Conservation (phyloP, 179 eudicot genomes). For the Carnegiea gigantea region DNA sequence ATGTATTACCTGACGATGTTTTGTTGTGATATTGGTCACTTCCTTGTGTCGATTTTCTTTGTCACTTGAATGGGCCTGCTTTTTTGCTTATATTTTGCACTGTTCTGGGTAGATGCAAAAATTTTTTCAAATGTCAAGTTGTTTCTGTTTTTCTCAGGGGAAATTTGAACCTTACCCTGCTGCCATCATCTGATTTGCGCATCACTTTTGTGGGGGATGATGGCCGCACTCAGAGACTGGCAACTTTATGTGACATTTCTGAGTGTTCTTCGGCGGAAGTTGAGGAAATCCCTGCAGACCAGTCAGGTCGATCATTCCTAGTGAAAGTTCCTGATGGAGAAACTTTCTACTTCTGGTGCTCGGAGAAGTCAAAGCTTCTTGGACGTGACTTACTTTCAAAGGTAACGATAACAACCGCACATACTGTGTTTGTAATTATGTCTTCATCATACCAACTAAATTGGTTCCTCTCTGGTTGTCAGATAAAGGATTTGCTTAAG, state of each 20-base stretch:
- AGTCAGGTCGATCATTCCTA: constrained; percentile 77
- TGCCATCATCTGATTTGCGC: constrained; percentile 85
- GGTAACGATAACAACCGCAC: constrained; percentile 36
- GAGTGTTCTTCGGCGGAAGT: constrained; percentile 45
- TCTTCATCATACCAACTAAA: neutral
- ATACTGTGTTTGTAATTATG: neutral
- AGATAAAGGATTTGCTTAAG: constrained; percentile 79
- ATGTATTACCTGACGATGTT: no score
- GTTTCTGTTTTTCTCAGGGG: constrained; percentile 54
- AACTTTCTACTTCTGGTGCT: constrained; percentile 76
- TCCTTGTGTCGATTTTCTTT: neutral
- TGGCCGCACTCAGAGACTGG: constrained; percentile 66
- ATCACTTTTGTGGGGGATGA: constrained; percentile 76
- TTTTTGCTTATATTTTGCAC: neutral
- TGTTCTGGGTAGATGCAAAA: neutral
- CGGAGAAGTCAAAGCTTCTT: constrained; percentile 75
- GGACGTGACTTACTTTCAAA: constrained; percentile 74
- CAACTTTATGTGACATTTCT: constrained; percentile 46
- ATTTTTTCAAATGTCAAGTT: constrained; percentile 9
- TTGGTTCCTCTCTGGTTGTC: constrained; percentile 15
- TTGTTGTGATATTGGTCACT: neutral
- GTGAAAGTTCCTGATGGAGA: constrained; percentile 44
- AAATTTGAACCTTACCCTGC: constrained; percentile 61
- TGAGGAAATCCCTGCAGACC: constrained; percentile 69
- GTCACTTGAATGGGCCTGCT: neutral